These are phyloP conservation scores for Fusarium tjaetaba DNA, from an alignment of 2,329 filamentous ascomycete species.

Conservation along the genomic window DNA sequence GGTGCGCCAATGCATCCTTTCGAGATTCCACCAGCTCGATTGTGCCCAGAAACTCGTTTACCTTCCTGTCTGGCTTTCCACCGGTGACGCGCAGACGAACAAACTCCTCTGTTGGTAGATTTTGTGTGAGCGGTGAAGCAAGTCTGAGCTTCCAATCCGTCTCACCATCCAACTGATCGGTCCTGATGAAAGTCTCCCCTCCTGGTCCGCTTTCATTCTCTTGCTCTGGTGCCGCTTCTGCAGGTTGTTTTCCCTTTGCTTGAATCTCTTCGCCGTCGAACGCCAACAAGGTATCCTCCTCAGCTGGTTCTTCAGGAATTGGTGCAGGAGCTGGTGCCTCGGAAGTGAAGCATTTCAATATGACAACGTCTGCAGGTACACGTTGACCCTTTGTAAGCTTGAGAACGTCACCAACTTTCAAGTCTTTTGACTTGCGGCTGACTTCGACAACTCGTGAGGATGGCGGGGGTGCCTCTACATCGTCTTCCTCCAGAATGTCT, in stretches of 20 bases:
- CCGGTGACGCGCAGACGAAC: slow-evolving; percentile 77
- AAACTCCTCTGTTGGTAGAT: slow-evolving; percentile 77
- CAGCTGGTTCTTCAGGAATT: slow-evolving; percentile 46
- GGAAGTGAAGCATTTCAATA: slow-evolving; percentile 80
- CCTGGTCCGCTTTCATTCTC: slow-evolving; percentile 55
- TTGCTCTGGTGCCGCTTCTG: slow-evolving; percentile 38
- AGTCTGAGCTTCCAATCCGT: slow-evolving; percentile 98
- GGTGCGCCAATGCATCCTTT: slow-evolving; percentile 58
- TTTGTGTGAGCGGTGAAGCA: slow-evolving; percentile 86
- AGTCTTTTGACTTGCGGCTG: slow-evolving; percentile 82
- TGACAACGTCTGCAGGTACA: slow-evolving; percentile 92
- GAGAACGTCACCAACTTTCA: slow-evolving; percentile 95
- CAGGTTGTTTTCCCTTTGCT: slow-evolving; percentile 50
- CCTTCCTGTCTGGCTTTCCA: slow-evolving; percentile 90
- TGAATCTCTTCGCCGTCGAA: slow-evolving; percentile 51
- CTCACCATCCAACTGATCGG: slow-evolving; percentile 96
- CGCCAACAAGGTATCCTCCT: slow-evolving; percentile 55
- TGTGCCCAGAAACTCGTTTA: slow-evolving; percentile 95
- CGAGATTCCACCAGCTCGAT: slow-evolving; percentile 75
- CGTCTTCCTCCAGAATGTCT: slow-evolving; percentile 75
- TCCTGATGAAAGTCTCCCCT: slow-evolving; percentile 95
- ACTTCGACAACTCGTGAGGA: slow-evolving; percentile 71
- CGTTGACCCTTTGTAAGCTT: slow-evolving; percentile 92
- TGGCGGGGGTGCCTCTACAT: slow-evolving; percentile 50
- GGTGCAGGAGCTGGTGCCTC: slow-evolving; percentile 56